phyloP scores from a whole-genome alignment of 257 asterid genomes.

The Nicotiana noctiflora region DNA sequence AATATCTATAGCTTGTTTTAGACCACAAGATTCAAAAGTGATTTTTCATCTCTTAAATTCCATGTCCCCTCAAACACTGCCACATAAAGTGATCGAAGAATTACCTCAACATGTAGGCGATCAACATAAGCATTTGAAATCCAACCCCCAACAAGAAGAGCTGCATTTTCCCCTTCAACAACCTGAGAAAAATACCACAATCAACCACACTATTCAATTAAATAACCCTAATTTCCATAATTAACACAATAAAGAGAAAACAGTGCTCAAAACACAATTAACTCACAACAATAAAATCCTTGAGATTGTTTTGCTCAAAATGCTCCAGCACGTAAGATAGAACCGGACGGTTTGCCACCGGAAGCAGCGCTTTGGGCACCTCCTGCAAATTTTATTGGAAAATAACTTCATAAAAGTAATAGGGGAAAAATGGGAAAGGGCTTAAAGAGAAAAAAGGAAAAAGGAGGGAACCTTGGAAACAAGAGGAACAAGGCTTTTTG shows the following conservation, averaged over 20 bases:
- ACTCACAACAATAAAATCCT: constrained; percentile 71
- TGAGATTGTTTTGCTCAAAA: constrained; percentile 69
- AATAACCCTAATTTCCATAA: constrained; percentile 1
- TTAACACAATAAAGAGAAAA: neutral
- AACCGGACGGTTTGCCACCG: constrained; percentile 84
- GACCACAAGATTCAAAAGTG: too few relatives aligned
- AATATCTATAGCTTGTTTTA: too few relatives aligned
- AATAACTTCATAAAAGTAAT: neutral
- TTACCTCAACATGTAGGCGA: constrained; percentile 87
- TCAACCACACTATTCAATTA: constrained; percentile 11
- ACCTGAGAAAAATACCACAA: constrained; percentile 37
- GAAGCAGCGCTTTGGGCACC: constrained; percentile 82
- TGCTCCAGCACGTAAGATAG: constrained; percentile 77
- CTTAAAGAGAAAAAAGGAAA: neutral
- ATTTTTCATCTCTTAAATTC: too few relatives aligned
- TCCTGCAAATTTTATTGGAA: constrained; percentile 39
- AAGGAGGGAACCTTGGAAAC: constrained; percentile 59
- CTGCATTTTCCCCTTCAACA: constrained; percentile 85
- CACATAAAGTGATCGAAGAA: neutral
- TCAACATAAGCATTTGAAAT: constrained; percentile 73
- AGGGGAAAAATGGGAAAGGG: neutral
- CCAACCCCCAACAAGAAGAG: constrained; percentile 82
- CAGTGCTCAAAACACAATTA: neutral
- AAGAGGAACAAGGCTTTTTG: constrained; percentile 75
- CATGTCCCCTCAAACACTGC: too few relatives aligned